Evolutionary conservation across 768 basidiomycete species (phyloP).

Genomic region (Tubosaeta sp.): DNA sequence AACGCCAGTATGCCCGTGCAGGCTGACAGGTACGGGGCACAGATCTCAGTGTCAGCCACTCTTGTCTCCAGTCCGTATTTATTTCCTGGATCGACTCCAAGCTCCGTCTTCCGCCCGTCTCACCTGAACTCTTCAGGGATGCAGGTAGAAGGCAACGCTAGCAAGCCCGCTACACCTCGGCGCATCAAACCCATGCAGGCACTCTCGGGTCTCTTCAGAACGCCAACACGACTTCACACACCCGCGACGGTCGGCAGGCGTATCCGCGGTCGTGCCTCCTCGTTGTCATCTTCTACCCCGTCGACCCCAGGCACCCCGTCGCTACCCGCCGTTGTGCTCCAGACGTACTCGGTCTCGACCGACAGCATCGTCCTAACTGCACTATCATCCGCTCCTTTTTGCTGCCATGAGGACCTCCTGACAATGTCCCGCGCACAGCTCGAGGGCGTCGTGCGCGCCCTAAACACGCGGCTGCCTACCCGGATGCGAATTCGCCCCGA

Average conservation of each 20-base stretch:
- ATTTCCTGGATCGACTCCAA: neutral
- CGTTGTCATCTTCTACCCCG: conserved; percentile 4
- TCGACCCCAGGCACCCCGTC: conserved; percentile 6
- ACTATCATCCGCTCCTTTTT: conserved; percentile 56
- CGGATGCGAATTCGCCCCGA: conserved; percentile 46
- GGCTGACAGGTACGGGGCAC: neutral
- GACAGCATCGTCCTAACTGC: conserved; percentile 63
- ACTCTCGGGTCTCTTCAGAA: conserved; percentile 20
- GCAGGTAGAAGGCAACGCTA: neutral
- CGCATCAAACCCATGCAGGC: conserved; percentile 11
- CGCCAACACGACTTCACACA: conserved; percentile 21
- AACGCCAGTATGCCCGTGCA: no score
- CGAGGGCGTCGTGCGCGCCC: conserved; percentile 43
- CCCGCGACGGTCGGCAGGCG: conserved; percentile 20
- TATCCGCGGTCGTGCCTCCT: conserved; percentile 8
- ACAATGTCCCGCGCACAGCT: conserved; percentile 57
- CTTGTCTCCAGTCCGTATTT: neutral
- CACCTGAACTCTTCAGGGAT: conserved; percentile 2
- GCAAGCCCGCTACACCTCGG: conserved; percentile 6
- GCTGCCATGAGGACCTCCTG: conserved; percentile 70
- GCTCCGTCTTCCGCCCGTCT: neutral
- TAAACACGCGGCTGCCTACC: conserved; percentile 56
- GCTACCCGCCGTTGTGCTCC: conserved; percentile 48
- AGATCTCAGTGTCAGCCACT: neutral
- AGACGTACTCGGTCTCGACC: conserved; percentile 46